Conservation (phyloP, 129 eudicot genomes). For the Heracleum sosnowskyi region DNA sequence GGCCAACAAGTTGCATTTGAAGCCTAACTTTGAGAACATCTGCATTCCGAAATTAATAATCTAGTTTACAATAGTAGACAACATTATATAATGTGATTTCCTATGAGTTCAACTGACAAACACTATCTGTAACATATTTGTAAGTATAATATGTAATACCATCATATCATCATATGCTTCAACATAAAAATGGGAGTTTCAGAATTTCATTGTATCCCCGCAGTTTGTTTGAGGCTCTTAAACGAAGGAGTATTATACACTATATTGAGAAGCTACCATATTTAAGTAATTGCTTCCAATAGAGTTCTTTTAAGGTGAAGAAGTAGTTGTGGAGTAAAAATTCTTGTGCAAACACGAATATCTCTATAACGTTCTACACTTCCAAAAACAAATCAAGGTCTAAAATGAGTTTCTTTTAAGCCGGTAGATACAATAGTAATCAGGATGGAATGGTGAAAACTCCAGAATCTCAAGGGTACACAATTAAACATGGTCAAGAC, state of each 20-base stretch:
- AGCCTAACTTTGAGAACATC: constrained; percentile 96
- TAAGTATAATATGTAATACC: no score
- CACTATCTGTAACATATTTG: no score
- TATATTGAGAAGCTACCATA: background rate
- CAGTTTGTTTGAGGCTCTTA: background rate
- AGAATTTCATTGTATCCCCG: background rate
- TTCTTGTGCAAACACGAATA: background rate
- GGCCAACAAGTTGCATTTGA: constrained; percentile 96
- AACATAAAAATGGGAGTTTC: background rate
- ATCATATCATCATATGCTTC: background rate
- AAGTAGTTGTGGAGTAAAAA: background rate
- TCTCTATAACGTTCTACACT: background rate
- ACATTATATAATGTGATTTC: background rate
- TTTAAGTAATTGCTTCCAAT: background rate
- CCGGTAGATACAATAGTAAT: background rate
- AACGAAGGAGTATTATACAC: background rate
- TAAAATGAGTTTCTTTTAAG: background rate
- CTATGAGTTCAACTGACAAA: background rate
- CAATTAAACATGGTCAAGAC: background rate
- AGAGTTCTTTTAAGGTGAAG: background rate
- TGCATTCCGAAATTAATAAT: constrained; percentile 32
- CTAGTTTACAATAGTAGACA: background rate
- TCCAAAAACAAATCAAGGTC: background rate
- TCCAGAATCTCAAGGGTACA: background rate
- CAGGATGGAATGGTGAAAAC: background rate